Conservation (phyloP, 768 basidiomycete genomes). For the Xerocomellus intermedius region DNA sequence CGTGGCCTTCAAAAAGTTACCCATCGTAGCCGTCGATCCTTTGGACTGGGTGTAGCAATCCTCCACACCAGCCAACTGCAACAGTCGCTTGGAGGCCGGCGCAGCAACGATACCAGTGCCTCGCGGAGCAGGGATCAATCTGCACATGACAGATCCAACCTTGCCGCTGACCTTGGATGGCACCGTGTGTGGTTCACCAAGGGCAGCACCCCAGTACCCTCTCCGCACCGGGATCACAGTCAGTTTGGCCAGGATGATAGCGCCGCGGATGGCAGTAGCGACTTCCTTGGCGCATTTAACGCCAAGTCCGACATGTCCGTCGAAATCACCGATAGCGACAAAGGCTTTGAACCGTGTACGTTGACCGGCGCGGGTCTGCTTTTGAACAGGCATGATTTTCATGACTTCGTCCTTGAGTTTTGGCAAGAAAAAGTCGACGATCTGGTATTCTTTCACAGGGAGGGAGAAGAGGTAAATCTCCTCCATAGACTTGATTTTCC, state of each 20-base stretch:
- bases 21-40: conserved; percentile 98
- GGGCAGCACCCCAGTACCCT: conserved; percentile 99
- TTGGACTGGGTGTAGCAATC: conserved; percentile 98
- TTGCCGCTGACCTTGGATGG: conserved; percentile 98
- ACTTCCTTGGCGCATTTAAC: conserved; percentile 99
- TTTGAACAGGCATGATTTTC: conserved; percentile 99
- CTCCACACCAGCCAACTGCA: conserved; percentile 97
- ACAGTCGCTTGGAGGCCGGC: conserved; percentile 92
- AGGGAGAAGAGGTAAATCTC: conserved; percentile 99
- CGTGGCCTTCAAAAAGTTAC: conserved; percentile 98
- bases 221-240: conserved; percentile 97
- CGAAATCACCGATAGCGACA: conserved; percentile 98
- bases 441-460: conserved; percentile 99
- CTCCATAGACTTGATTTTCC: conserved; percentile 99
- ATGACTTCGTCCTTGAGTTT: conserved; percentile 99
- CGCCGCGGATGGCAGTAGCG: conserved; percentile 98
- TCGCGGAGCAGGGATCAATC: conserved; percentile 96
- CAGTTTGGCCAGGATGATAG: conserved; percentile 98
- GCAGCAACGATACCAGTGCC: conserved; percentile 99
- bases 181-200: conserved; percentile 98
- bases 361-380: conserved; percentile 99
- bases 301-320: conserved; percentile 98
- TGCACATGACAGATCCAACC: conserved; percentile 99
- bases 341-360: conserved; percentile 99
- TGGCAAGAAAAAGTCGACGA: conserved; percentile 99